phyloP scores from a whole-genome alignment of 2,329 filamentous ascomycete species.

The Exutisphaerella laricina region DNA sequence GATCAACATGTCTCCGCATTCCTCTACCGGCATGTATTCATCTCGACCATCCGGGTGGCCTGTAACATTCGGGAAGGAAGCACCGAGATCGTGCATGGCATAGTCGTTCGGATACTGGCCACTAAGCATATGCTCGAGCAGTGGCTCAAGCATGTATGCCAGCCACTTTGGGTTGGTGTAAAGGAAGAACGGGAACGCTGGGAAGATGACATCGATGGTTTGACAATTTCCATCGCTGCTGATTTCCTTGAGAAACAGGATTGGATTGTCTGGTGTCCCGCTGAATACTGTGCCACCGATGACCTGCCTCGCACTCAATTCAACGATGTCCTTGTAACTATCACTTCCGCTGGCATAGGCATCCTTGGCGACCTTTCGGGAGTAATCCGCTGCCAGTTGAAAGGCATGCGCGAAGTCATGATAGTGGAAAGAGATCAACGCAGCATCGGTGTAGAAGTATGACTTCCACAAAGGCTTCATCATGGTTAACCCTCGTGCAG shows the following conservation, averaged over 20 bases:
- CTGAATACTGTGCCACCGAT: constrained; percentile 66
- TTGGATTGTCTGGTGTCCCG: constrained; percentile 58
- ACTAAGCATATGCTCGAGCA: constrained; percentile 75
- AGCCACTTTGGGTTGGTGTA: constrained; percentile 80
- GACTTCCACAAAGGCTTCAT: constrained; percentile 75
- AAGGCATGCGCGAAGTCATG: constrained; percentile 66
- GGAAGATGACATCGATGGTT: constrained; percentile 75
- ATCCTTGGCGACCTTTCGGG: constrained; percentile 62
- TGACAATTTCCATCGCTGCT: constrained; percentile 74
- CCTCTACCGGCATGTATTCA: constrained; percentile 71
- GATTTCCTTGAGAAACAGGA: constrained; percentile 80
- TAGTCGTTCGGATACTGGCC: constrained; percentile 80
- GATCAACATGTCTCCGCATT: constrained; percentile 70
- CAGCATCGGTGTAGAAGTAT: constrained; percentile 59
- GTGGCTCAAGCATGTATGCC: constrained; percentile 70
- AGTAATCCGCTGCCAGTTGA: constrained; percentile 65
- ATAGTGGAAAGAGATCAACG: constrained; percentile 71
- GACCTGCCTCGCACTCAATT: constrained; percentile 72
- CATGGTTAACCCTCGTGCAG: constrained; percentile 65
- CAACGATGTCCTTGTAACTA: constrained; percentile 42
- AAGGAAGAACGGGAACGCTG: constrained; percentile 77
- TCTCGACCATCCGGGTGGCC: constrained; percentile 66
- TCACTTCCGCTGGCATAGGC: constrained; percentile 67
- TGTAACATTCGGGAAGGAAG: constrained; percentile 70
- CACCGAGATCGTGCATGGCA: constrained; percentile 70